A percentile compares a stretch with the other conserved stretches of the same genome.
Conservation (phyloP, 768 basidiomycete genomes). For the Phanerodontia chrysosporium region DNA sequence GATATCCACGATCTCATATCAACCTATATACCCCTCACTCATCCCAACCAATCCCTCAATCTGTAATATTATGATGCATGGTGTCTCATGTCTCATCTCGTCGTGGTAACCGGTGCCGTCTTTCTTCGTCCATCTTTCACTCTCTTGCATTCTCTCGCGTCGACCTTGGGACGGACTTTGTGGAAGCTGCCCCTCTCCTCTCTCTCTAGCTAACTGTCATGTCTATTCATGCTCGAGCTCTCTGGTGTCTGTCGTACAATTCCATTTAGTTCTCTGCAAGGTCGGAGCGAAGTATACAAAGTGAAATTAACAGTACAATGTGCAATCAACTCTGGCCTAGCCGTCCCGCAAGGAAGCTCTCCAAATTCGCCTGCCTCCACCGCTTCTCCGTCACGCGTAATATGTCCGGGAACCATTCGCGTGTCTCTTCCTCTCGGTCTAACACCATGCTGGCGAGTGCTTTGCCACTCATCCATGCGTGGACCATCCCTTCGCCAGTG, state of each 20-base stretch:
- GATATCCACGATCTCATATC: slow-evolving; percentile 28
- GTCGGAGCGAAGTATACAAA: background rate
- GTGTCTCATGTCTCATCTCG: slow-evolving; percentile 18
- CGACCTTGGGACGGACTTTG: slow-evolving; percentile 14
- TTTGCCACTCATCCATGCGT: slow-evolving; percentile 60
- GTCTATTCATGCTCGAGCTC: slow-evolving; percentile 13
- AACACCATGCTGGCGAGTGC: slow-evolving; percentile 60
- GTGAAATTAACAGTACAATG: background rate
- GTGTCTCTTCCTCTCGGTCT: slow-evolving; percentile 28
- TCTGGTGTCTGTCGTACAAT: slow-evolving; percentile 13
- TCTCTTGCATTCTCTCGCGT: slow-evolving; percentile 13
- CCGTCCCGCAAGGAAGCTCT: slow-evolving; percentile 23
- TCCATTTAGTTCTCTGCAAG: background rate
- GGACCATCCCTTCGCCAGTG: slow-evolving; percentile 70
- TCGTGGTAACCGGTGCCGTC: slow-evolving; percentile 8
- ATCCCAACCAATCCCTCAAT: slow-evolving; percentile 27
- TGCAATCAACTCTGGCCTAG: background rate
- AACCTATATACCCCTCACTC: slow-evolving; percentile 30
- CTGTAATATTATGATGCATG: slow-evolving; percentile 36
- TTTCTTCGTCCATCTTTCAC: slow-evolving; percentile 3
- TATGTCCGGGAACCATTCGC: slow-evolving; percentile 47
- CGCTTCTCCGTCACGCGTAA: slow-evolving; percentile 45
- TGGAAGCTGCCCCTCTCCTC: slow-evolving; percentile 12
- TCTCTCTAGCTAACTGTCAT: slow-evolving; percentile 11
- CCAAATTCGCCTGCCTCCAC: slow-evolving; percentile 41